Conservation (phyloP, 257 asterid species). For the Solanum corneliomulleri region DNA sequence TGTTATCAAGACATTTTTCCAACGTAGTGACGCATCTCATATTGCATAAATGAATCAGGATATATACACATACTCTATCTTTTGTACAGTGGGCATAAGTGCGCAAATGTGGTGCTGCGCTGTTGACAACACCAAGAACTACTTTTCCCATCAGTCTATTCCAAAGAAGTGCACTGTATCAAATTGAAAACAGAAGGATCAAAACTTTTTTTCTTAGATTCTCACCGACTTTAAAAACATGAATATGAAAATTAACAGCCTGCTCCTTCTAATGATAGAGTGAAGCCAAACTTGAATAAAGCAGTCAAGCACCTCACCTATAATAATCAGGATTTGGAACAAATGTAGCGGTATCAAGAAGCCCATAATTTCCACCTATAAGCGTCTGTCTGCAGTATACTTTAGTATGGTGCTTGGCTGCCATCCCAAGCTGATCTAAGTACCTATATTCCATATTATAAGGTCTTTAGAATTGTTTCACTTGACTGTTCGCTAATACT, state of each 20-base stretch:
- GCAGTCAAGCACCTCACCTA: slow-evolving; percentile 32
- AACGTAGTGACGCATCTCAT: background rate
- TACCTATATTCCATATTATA: slow-evolving; percentile 36
- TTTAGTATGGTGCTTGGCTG: slow-evolving; percentile 64
- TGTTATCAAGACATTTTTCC: background rate
- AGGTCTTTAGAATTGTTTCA: background rate
- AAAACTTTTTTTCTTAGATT: background rate
- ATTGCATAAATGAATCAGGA: background rate
- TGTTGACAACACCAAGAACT: slow-evolving; percentile 45
- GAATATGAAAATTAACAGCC: background rate
- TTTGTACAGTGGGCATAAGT: slow-evolving; percentile 80
- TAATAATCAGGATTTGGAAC: slow-evolving; percentile 90
- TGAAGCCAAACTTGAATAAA: background rate
- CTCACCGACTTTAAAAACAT: background rate
- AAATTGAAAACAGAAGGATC: background rate
- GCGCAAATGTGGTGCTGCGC: slow-evolving; percentile 49
- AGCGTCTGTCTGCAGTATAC: slow-evolving; percentile 86
- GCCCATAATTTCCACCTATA: slow-evolving; percentile 89
- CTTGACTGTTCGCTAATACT: background rate
- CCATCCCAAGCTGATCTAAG: slow-evolving; percentile 96
- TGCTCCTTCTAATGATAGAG: background rate
- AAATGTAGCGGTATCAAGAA: slow-evolving; percentile 53
- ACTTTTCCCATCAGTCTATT: slow-evolving; percentile 87
- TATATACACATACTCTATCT: slow-evolving; percentile 36
- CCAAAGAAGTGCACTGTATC: slow-evolving; percentile 78